Evolutionary conservation across 23 red algal species (phyloP).

Genomic region (Gracilaria vermiculophylla): DNA sequence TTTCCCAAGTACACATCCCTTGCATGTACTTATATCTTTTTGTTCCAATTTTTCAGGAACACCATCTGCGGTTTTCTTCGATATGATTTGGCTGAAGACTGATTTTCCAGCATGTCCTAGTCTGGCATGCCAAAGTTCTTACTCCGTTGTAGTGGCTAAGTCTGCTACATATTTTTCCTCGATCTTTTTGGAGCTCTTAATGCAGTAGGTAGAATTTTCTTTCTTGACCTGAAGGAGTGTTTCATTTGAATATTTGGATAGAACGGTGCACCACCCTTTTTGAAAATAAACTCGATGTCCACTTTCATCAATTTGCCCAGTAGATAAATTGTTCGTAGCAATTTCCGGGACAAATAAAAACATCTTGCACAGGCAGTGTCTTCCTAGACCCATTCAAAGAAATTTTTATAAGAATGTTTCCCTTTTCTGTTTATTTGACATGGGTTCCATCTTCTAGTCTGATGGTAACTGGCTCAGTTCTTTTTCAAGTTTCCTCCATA

Average conservation of each 20-base stretch:
- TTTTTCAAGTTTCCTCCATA: not conserved
- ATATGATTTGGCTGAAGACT: not conserved
- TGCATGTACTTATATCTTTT: not conserved
- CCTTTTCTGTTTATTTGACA: not conserved
- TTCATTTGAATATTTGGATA: not conserved
- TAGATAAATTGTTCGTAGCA: not conserved
- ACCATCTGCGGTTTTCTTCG: not conserved
- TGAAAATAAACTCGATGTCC: not conserved
- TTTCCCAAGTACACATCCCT: not conserved
- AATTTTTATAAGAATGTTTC: not conserved
- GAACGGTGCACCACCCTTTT: not conserved
- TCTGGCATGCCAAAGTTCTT: not conserved
- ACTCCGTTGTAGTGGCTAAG: not conserved
- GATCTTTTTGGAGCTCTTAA: not conserved
- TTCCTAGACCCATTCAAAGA: not conserved
- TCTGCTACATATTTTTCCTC: not conserved
- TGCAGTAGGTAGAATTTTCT: not conserved
- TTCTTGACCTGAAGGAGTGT: not conserved
- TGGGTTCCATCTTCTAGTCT: not conserved
- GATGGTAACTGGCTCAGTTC: not conserved
- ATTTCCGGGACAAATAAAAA: not conserved
- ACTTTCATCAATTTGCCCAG: not conserved
- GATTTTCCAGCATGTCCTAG: not conserved
- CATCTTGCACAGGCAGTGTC: not conserved
- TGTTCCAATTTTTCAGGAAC: conserved; percentile 3